These are phyloP conservation scores for Boletus smithii DNA, from an alignment of 1,284 basidiomycete species.

Conservation along the genomic window DNA sequence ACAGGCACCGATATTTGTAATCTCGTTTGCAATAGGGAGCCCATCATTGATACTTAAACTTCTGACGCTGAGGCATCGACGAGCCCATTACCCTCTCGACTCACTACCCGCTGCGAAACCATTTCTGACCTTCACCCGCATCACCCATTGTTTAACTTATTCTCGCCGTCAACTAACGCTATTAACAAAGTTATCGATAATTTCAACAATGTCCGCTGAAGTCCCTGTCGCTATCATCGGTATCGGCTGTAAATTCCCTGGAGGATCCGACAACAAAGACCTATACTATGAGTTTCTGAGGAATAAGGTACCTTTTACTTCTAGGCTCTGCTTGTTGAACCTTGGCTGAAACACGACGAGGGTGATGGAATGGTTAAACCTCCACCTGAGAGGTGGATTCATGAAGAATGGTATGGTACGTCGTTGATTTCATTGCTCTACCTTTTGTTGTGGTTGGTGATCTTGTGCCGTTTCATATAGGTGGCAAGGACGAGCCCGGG, in stretches of 20 bases:
- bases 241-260: conserved; percentile 34
- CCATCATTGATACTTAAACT: conserved; percentile 12
- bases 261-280: conserved; percentile 30
- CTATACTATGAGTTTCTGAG: conserved; percentile 31
- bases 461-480: conserved; percentile 2
- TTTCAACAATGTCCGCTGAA: conserved; percentile 28
- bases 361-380: conserved; percentile 31
- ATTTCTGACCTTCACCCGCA: neutral
- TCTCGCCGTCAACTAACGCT: neutral
- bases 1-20: no score
- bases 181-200: conserved; percentile 1
- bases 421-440: neutral
- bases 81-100: neutral
- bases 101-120: neutral
- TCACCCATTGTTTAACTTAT: neutral
- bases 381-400: conserved; percentile 27
- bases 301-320: conserved; percentile 21
- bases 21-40: no score
- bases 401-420: conserved; percentile 32
- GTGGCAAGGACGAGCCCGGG: conserved; percentile 29
- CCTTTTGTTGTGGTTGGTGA: neutral
- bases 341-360: conserved; percentile 13
- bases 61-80: neutral
- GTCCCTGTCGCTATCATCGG: conserved; percentile 29
- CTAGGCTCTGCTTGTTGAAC: neutral